These are phyloP conservation scores for Xerocomus brunneocitrinus DNA, from an alignment of 768 basidiomycete genomes.

Conservation along the genomic window DNA sequence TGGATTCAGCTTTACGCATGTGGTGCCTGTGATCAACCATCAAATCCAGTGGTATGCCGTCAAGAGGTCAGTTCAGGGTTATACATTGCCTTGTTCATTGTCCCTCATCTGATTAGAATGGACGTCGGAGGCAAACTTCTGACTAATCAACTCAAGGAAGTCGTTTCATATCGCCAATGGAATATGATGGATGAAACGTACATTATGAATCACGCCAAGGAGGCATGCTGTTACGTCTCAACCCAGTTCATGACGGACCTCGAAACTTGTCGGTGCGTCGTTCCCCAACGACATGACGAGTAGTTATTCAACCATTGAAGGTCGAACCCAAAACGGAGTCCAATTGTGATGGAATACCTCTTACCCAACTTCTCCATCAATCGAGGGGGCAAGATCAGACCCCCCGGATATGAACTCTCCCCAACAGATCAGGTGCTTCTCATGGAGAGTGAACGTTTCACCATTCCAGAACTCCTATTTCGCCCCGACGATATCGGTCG, in stretches of 20 bases:
- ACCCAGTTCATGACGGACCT: conserved; percentile 66
- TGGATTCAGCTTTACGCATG: conserved; percentile 93
- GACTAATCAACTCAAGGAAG: conserved; percentile 92
- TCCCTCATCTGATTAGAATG: conserved; percentile 49
- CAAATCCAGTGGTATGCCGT: conserved; percentile 76
- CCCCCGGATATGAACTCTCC: conserved; percentile 46
- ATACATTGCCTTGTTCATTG: conserved; percentile 9
- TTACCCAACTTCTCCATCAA: conserved; percentile 81
- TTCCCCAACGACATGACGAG: conserved; percentile 13
- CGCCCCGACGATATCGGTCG: conserved; percentile 85
- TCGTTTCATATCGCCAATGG: conserved; percentile 94
- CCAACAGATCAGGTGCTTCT: conserved; percentile 66
- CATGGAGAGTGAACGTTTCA: conserved; percentile 90
- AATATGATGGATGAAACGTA: conserved; percentile 98
- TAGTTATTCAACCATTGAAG: conserved; percentile 34
- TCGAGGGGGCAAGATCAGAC: conserved; percentile 53
- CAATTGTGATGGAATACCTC: conserved; percentile 83
- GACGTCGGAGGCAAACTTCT: conserved; percentile 94
- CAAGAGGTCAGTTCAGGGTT: conserved; percentile 53
- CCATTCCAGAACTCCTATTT: conserved; percentile 90
- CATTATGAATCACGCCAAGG: conserved; percentile 91
- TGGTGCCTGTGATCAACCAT: conserved; percentile 77
- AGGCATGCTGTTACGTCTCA: conserved; percentile 85
- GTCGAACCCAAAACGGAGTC: conserved; percentile 50
- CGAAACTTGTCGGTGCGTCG: conserved; percentile 70